These are phyloP conservation scores for Argentina anserina DNA, from an alignment of 306 rosid genomes.

Conservation along the genomic window DNA sequence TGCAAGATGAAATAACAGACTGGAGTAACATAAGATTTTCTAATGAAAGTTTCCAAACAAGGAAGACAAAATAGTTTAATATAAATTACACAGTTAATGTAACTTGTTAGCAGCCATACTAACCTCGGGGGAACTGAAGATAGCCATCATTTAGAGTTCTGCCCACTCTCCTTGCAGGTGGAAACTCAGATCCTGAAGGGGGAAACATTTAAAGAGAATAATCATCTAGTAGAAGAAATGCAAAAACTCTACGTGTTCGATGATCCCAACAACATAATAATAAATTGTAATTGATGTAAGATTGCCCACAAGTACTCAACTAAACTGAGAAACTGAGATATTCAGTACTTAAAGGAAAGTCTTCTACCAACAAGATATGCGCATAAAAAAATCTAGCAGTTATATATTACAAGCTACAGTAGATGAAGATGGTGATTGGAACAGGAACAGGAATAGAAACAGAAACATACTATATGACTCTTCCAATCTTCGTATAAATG, in stretches of 20 bases:
- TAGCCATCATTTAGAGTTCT: constrained; percentile 38
- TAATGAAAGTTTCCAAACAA: background rate
- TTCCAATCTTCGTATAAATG: constrained; percentile 78
- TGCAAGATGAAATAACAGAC: background rate
- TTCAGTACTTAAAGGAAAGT: background rate
- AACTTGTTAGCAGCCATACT: constrained; percentile 16
- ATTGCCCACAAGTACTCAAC: background rate
- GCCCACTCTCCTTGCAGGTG: constrained; percentile 42
- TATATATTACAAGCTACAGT: background rate
- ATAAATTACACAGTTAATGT: background rate
- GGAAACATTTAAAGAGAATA: background rate
- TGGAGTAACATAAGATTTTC: background rate
- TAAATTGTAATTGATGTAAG: background rate
- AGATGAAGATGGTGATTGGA: background rate
- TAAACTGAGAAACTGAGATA: background rate
- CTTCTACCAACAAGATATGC: background rate
- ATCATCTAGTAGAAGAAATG: background rate
- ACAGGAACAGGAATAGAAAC: background rate
- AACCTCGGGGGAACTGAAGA: constrained; percentile 67
- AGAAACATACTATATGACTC: constrained; percentile 65
- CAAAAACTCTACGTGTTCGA: background rate
- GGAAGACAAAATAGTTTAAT: background rate
- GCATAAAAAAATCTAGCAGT: background rate
- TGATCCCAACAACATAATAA: constrained; percentile 4
- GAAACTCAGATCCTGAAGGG: constrained; percentile 50